Base-by-base conservation (phyloP, 805 yeast species). In the Kockiozyma suomiensis region DNA sequence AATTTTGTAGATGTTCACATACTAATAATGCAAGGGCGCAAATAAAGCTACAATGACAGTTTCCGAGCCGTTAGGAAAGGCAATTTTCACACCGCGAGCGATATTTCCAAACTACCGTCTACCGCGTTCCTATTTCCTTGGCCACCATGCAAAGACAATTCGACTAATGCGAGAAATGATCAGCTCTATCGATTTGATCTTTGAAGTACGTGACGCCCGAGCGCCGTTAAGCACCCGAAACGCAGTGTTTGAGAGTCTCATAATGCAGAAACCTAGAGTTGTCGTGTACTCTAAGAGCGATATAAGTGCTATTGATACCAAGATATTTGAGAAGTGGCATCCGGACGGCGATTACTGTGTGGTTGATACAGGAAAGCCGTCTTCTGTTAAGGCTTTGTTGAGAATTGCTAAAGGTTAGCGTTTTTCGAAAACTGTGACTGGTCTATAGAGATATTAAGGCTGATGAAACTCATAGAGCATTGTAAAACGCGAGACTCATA, bases 161-260 rank as follows among this genome's bases (percentile, higher is more conserved):
- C 81, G 83, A 49, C 80, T 76, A 61, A 83, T 92, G 76, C 80
- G 84, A 13, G 82, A 81, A 38, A 71, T 90, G 32, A 83, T 93
- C 1, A 91, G 94, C 2, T 92, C 89, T 66, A 78, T 91, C 17
- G 96, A 93, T 70, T 73, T 90, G 48, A 82, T 94, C 1, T 73
- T 93, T 5, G 99, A 94, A 69, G 81, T 94, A 7, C 75, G 98
- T 69, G 99, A 94, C 71, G 78, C 93, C 1, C 75, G 99, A 62
- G 96, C 97, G 0, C 99, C 99, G 0, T 67, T 92, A 1, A 81
- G 93, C 2, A 86, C 97, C 0, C 79, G 90, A 50, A 93, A 93
- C 70, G 85, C 85, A 1, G 77, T 92, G n/a, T 80, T 93, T 56
- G 94, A 89, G 64, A 78, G 82, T 38, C 81, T 86, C 0, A 76